Evolutionary conservation across 371 early-diverging fungal genomes (phyloP), one percentile per base, ranked within the genome.

Genomic region (Dinochytrium kinnereticum): DNA sequence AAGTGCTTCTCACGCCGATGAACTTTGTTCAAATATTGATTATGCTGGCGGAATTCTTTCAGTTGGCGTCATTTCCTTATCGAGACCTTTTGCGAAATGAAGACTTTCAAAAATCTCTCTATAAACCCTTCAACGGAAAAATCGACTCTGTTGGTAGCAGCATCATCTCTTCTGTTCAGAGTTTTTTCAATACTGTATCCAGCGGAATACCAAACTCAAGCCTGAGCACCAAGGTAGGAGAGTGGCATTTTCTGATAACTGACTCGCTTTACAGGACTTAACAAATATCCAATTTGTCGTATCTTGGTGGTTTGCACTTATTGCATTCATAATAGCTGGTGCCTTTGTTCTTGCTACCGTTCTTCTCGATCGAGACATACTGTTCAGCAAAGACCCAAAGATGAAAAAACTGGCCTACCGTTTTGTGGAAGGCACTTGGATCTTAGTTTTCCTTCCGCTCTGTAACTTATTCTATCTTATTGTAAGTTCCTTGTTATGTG

Each of bases 51-150:
- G 80, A 80, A 69, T 75, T 80, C 50, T 17, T 80, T 26, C 80
- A 76, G 55, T 69, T 76, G 19, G 73, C 75, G 3, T 76, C 80
- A 24, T 80, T 74, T 59, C 77, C 76, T 38, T 73, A 70, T 30
- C 74, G 80, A n/a, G 80, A 80, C 51, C 64, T 80, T n/a, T 66
- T 80, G 21, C 34, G 70, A 40, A 73, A 76, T 73, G 28, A 37
- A n/a, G 34, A 59, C 2, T 79, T 79, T 59, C 79, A 79, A 53
- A 26, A 50, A 34, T 76, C 77, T 3, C 59, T 76, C 2, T 72
- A 51, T 33, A 31, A 69, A 5, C 24, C 30, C 2, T 37, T 44
- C 28, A 50, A 49, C 31, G 77, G 75, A 30, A 19, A 37, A 3
- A 37, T 50, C 1, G 75, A 75, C 49, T 24, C 53, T 1, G 2